Evolutionary conservation across 371 early-diverging fungal species (phyloP).

Genomic region (Coemansia sp.): DNA sequence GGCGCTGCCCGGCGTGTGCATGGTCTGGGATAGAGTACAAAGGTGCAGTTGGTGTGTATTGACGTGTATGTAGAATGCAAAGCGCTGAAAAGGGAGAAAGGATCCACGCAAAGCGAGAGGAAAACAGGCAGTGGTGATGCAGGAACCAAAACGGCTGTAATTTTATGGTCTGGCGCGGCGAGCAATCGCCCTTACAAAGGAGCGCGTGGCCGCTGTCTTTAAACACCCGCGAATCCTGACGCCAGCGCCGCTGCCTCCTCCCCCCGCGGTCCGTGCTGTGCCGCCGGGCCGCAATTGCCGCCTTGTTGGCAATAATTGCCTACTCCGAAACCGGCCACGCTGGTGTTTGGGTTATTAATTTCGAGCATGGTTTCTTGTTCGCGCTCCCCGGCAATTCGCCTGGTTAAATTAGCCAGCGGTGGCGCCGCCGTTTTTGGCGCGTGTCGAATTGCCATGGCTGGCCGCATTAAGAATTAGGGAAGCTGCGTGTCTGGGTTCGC

Average conservation of each 20-base stretch:
- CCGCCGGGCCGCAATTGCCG: background rate
- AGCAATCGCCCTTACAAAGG: constrained; percentile 3
- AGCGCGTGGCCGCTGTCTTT: constrained; percentile 4
- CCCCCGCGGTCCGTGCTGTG: background rate
- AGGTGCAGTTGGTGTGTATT: no score
- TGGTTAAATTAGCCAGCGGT: constrained; percentile 5
- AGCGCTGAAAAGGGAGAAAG: background rate
- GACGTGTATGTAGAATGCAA: background rate
- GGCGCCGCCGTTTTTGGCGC: background rate
- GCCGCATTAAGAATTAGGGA: constrained; percentile 1
- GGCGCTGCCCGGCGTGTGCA: background rate
- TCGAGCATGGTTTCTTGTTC: background rate
- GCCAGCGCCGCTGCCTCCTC: background rate
- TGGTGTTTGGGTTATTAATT: constrained; percentile 1
- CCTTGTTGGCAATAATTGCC: background rate
- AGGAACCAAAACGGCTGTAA: background rate
- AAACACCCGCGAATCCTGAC: constrained; percentile 1
- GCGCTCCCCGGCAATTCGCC: background rate
- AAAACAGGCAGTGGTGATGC: background rate
- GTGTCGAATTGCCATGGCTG: background rate
- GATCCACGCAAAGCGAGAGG: background rate
- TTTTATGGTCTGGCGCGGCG: background rate
- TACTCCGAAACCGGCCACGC: constrained; percentile 1
- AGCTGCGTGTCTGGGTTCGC: background rate
- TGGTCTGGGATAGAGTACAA: background rate